Percentiles rank a stretch among this genome's conserved stretches.
phyloP scores from a whole-genome alignment of 2,329 filamentous ascomycete species.

The Alternaria gaisen region DNA sequence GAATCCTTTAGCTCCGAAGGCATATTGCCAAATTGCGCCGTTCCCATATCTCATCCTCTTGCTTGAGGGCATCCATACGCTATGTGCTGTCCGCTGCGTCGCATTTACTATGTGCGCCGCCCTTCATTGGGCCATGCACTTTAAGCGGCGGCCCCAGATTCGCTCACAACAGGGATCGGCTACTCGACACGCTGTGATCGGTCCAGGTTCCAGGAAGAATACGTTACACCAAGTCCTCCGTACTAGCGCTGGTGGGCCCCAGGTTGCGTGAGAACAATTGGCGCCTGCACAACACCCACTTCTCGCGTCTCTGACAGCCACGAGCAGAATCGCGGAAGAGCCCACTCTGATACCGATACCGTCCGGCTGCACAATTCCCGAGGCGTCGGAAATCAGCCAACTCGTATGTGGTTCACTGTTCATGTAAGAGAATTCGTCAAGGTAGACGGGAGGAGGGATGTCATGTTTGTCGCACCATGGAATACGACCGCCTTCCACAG shows the following conservation, averaged over 20 bases:
- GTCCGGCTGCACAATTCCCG: conserved; percentile 6
- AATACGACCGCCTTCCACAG: conserved; percentile 8
- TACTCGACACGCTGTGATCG: conserved; percentile 24
- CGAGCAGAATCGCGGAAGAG: conserved; percentile 5
- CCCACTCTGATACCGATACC: conserved; percentile 5
- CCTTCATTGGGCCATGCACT: conserved; percentile 25
- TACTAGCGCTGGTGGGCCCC: conserved; percentile 25
- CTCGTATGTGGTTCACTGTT: conserved; percentile 11
- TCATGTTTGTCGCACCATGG: conserved; percentile 17
- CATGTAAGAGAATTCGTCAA: conserved; percentile 24
- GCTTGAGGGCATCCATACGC: conserved; percentile 3
- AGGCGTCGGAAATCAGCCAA: conserved; percentile 20
- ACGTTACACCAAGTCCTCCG: conserved; percentile 31
- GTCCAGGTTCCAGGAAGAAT: conserved; percentile 23
- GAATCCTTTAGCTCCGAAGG: neutral
- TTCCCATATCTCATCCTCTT: neutral
- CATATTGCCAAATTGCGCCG: conserved; percentile 1
- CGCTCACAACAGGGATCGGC: conserved; percentile 33
- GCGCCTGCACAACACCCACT: conserved; percentile 24
- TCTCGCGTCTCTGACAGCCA: conserved; percentile 21
- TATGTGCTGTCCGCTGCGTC: conserved; percentile 10
- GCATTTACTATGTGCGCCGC: conserved; percentile 10
- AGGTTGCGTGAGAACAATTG: conserved; percentile 17
- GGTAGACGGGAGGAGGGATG: conserved; percentile 8
- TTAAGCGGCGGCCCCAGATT: conserved; percentile 33